phyloP scores from a whole-genome alignment of 768 basidiomycete species.

The Tulasnella sp. region DNA sequence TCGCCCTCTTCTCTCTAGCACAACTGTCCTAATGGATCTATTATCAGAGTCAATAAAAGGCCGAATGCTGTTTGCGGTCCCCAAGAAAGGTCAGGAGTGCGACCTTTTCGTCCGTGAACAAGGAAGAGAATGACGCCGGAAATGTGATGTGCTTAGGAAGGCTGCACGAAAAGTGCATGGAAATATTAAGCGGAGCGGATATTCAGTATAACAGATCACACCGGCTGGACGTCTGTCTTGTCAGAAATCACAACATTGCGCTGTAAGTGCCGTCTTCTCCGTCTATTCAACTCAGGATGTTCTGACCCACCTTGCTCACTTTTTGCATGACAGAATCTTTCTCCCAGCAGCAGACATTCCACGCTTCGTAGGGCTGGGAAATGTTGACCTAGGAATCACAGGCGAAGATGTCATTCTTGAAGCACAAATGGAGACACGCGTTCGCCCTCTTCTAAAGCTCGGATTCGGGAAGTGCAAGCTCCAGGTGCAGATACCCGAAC shows the following conservation, averaged over 20 bases:
- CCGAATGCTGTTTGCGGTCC: slow-evolving; percentile 85
- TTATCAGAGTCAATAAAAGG: slow-evolving; percentile 75
- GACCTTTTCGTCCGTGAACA: neutral
- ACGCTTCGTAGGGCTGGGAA: slow-evolving; percentile 95
- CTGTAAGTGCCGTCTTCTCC: no score
- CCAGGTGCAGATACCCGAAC: slow-evolving; percentile 77
- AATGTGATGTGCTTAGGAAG: slow-evolving; percentile 40
- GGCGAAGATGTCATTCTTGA: slow-evolving; percentile 97
- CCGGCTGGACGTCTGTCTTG: slow-evolving; percentile 87
- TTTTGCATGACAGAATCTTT: slow-evolving; percentile 60
- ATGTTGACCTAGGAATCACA: slow-evolving; percentile 93
- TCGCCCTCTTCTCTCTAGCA: neutral
- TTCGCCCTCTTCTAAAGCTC: slow-evolving; percentile 70
- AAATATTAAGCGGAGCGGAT: slow-evolving; percentile 83
- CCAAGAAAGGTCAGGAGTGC: slow-evolving; percentile 72
- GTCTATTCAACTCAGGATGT: neutral
- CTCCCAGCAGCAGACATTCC: slow-evolving; percentile 95
- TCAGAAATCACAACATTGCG: slow-evolving; percentile 84
- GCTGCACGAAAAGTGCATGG: slow-evolving; percentile 81
- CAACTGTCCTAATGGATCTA: slow-evolving; percentile 27
- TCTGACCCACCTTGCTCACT: no score
- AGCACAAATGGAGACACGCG: slow-evolving; percentile 62
- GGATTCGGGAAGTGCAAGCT: slow-evolving; percentile 83
- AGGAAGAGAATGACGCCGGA: neutral
- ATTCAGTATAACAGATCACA: slow-evolving; percentile 84